Base-by-base conservation (phyloP, 2,329 filamentous ascomycete genomes). In the Delphinella strobiligena region DNA sequence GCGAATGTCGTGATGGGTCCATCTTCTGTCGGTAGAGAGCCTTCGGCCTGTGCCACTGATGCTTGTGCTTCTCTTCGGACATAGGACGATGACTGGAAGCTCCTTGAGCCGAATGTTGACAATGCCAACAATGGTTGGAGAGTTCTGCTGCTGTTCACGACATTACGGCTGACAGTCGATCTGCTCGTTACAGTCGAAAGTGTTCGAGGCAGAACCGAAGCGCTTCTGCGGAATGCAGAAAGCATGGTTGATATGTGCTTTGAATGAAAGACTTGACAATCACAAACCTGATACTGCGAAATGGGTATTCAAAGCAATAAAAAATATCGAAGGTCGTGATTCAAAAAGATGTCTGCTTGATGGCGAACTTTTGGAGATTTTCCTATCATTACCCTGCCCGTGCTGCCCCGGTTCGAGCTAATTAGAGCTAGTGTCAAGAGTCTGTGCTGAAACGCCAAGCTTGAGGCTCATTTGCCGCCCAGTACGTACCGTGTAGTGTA, bases 161-260 rank as follows among this genome's bases (percentile, higher is more conserved):
- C 7, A 52, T 34, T 24, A 50, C 49, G 15, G 50, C 43, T 1
- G 50, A 41, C 7, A 51, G 38, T 42, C 42, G 48, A 40, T 50
- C 47, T 10, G 50, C n/a, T 5, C 47, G 45, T 19, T 43, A 40
- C n/a, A 50, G 45, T 5, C 50, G 53, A 49, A 15, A 58, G 39
- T 40, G 47, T 52, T 46, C 56, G 54, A 40, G 59, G 52, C 37
- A 63, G 49, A 31, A 53, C 55, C 45, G 56, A 53, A 45, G 60
- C 53, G 45, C 59, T 62, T 60, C 56, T 61, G 55, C 60, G 54
- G 38, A 62, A 44, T 46, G 59, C 57, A 46, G 50, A 52, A 42
- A 61, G 55, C 60, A 81, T 18, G 67, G 58, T n/a, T n/a, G n/a
- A n/a, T n/a, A 27, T 27, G 22, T 7, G 7, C 22, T 27, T 7